phyloP scores from a whole-genome alignment of 129 eudicot genomes.

The Centaurea solstitialis region DNA sequence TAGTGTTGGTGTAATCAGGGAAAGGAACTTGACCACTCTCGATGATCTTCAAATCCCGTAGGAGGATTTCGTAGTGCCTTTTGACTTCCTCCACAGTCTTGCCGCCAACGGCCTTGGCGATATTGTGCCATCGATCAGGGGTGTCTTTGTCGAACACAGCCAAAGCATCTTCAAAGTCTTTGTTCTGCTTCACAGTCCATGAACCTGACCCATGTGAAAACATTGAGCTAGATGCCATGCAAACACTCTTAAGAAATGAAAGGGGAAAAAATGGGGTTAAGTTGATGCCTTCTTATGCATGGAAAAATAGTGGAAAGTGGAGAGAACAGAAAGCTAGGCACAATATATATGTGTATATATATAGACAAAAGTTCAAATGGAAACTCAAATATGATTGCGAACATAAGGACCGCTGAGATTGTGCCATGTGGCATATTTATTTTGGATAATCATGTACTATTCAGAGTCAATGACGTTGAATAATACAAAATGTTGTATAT shows the following conservation, averaged over 20 bases:
- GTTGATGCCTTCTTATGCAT: neutral
- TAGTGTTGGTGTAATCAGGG: constrained; percentile 45
- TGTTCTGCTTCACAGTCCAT: constrained; percentile 75
- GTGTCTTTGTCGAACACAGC: constrained; percentile 73
- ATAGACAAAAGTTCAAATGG: too few species aligned
- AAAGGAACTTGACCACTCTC: constrained; percentile 54
- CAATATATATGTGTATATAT: neutral
- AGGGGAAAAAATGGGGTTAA: neutral
- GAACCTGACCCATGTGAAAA: constrained; percentile 47
- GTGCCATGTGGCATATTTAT: too few species aligned
- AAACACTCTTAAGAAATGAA: neutral
- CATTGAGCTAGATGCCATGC: constrained; percentile 61
- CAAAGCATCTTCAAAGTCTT: constrained; percentile 73
- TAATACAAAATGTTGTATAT: too few species aligned
- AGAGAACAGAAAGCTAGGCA: neutral
- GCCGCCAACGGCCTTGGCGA: constrained; percentile 65
- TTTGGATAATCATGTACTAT: too few species aligned
- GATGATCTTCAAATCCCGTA: constrained; percentile 52
- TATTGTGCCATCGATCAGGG: constrained; percentile 84
- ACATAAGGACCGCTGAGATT: too few species aligned
- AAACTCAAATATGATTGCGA: too few species aligned
- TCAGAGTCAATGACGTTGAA: too few species aligned
- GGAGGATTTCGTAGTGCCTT: constrained; percentile 64
- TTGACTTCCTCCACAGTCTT: constrained; percentile 61
- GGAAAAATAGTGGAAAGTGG: neutral